Percentiles rank a stretch among this genome's conserved stretches.
Conservation (phyloP, 768 basidiomycete species). For the Tephrocybe sp. region DNA sequence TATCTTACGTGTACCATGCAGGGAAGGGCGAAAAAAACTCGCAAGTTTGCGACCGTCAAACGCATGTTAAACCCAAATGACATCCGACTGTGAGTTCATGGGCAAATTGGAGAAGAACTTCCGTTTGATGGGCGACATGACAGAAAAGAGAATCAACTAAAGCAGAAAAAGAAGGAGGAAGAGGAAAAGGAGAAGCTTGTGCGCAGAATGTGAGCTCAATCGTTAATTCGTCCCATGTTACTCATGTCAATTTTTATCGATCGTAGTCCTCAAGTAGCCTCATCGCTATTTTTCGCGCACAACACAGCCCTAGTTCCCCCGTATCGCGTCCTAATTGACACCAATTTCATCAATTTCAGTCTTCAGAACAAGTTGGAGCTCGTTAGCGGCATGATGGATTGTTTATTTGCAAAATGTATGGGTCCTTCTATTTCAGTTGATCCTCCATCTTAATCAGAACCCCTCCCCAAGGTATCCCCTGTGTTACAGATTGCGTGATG, state of each 20-base stretch:
- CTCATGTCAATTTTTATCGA: not conserved
- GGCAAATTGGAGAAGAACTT: not conserved
- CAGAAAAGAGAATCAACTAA: constrained; percentile 93
- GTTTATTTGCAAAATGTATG: constrained; percentile 93
- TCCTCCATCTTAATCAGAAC: constrained; percentile 2
- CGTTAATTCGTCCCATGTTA: constrained; percentile 4
- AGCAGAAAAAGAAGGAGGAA: constrained; percentile 83
- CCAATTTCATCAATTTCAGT: constrained; percentile 99
- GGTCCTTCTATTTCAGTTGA: not conserved
- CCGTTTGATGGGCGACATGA: no score
- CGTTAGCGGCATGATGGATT: constrained; percentile 99
- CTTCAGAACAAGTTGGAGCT: constrained; percentile 98
- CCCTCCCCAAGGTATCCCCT: constrained; percentile 80
- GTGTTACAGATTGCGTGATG: constrained; percentile 99
- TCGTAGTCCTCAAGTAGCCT: constrained; percentile 77
- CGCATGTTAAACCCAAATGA: constrained; percentile 93
- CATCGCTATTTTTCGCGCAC: constrained; percentile 91
- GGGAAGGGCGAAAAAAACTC: constrained; percentile 91
- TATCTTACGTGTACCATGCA: constrained; percentile 26
- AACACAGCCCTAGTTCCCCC: constrained; percentile 96
- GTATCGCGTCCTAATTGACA: constrained; percentile 96
- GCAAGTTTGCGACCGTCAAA: constrained; percentile 94
- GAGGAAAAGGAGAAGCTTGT: constrained; percentile 77
- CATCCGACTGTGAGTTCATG: constrained; percentile 72
- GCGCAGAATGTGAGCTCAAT: constrained; percentile 70